Base-by-base conservation (phyloP, 805 yeast genomes). In the Candida patagonica region DNA sequence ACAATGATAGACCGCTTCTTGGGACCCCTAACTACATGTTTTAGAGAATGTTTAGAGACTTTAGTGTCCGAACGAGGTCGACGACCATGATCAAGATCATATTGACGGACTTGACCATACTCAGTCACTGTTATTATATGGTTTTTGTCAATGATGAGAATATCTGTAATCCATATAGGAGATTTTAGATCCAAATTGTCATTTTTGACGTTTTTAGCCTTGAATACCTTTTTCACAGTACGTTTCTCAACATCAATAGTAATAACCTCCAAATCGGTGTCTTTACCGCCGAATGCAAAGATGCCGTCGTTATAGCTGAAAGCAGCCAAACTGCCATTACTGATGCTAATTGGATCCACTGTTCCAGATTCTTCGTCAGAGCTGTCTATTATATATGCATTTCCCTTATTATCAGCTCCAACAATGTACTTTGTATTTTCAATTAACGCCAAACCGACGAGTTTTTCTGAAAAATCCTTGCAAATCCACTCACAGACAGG, bases 221-320 rank as follows among this genome's bases (percentile, higher is more conserved):
- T 68, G 70, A 81, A 88, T 4, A 80, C 45, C 17, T 49, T 16
- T 5, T 57, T 51, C 3, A 43, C 37, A 6, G 53, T 39, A n/a
- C 53, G 58, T 4, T 49, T 41, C 1, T 56, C 56, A 37, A 60
- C 63, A 17, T 74, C 45, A 31, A 57, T 30, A 17, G 35, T 38
- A 35, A 51, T 62, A 48, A 35, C 72, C 56, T 72, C 73, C 4
- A 83, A 61, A 55, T 84, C 88, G 43, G 76, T 76, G 50, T 87
- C 94, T 53, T 84, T 75, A 22, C 97, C 98, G 26, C 96, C 96
- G 52, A 66, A 74, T 1, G 92, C 95, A 59, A 82, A 75, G 1
- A 77, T 57, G 19, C 27, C 22, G 9, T 35, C 34, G 30, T 36
- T 24, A 21, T 29, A 37, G 4, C 24, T 37, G 22, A 26, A 32